A percentile compares a stretch with the other conserved stretches of the same genome.
Conservation (phyloP, 371 early-diverging fungal genomes). For the Mortierella sp. region DNA sequence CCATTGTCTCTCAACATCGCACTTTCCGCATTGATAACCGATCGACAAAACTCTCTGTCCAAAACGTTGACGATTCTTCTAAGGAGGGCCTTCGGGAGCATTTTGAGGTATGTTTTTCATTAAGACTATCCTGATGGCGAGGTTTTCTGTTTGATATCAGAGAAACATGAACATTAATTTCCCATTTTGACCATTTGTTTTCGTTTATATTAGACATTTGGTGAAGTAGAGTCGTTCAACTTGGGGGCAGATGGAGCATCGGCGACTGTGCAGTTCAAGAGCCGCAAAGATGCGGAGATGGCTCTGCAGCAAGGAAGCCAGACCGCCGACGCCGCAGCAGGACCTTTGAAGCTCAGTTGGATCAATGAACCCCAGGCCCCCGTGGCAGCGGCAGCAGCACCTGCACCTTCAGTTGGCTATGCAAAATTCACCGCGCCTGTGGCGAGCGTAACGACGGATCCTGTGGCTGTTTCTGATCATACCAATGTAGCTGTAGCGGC, state of each 20-base stretch:
- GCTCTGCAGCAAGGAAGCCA: constrained; percentile 60
- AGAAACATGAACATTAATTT: too few species aligned
- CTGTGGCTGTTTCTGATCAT: neutral
- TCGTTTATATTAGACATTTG: constrained; percentile 67
- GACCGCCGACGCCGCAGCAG: constrained; percentile 35
- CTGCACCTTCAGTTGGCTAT: neutral
- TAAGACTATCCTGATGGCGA: neutral
- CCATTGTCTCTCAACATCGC: constrained; percentile 37
- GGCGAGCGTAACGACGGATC: constrained; percentile 3
- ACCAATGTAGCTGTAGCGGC: constrained; percentile 8
- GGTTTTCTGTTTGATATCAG: neutral
- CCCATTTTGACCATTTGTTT: too few species aligned
- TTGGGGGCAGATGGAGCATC: constrained; percentile 53
- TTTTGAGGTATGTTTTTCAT: constrained; percentile 66
- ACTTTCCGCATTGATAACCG: constrained; percentile 77
- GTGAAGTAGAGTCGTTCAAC: constrained; percentile 61
- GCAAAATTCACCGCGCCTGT: neutral
- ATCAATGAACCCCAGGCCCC: constrained; percentile 45
- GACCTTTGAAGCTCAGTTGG: constrained; percentile 59
- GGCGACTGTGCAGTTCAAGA: constrained; percentile 64
- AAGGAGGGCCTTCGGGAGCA: constrained; percentile 66
- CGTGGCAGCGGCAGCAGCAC: neutral
- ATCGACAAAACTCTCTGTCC: constrained; percentile 74
- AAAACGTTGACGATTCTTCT: constrained; percentile 64
- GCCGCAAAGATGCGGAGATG: constrained; percentile 64